A percentile compares a stretch with the other conserved stretches of the same genome.
Conservation (phyloP, 2,329 filamentous ascomycete species). For the Epicoccum sorghinum region DNA sequence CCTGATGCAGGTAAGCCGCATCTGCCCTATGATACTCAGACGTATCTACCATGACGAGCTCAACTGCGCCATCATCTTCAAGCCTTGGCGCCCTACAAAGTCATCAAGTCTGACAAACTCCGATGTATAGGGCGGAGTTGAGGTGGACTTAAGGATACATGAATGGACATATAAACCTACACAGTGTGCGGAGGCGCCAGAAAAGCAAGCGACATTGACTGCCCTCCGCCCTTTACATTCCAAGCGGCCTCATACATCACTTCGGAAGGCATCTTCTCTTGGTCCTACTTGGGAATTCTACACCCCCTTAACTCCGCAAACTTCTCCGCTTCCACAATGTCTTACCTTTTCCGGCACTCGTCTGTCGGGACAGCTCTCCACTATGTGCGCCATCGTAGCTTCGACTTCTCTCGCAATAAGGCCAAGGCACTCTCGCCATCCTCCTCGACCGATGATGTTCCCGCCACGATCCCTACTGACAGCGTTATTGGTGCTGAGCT, state of each 20-base stretch:
- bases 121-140: constrained; percentile 5
- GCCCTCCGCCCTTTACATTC: not conserved
- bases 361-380: constrained; percentile 24
- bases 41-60: not conserved
- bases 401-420: constrained; percentile 25
- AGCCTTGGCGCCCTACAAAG: constrained; percentile 1
- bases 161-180: constrained; percentile 5
- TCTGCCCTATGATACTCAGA: constrained; percentile 4
- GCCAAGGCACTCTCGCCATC: constrained; percentile 22
- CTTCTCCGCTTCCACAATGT: constrained; percentile 17
- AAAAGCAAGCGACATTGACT: not conserved
- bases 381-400: constrained; percentile 28
- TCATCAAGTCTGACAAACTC: constrained; percentile 7
- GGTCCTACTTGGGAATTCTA: not conserved
- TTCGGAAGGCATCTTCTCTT: not conserved
- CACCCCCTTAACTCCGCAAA: not conserved
- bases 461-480: constrained; percentile 16
- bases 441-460: constrained; percentile 28
- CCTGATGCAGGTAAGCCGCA: constrained; percentile 1
- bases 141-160: constrained; percentile 10
- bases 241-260: not conserved
- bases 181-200: constrained; percentile 9
- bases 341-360: constrained; percentile 30
- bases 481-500: constrained; percentile 24
- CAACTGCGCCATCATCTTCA: constrained; percentile 2